Base-by-base conservation (phyloP, 2,329 filamentous ascomycete genomes). In the Sporothrix pallida region DNA sequence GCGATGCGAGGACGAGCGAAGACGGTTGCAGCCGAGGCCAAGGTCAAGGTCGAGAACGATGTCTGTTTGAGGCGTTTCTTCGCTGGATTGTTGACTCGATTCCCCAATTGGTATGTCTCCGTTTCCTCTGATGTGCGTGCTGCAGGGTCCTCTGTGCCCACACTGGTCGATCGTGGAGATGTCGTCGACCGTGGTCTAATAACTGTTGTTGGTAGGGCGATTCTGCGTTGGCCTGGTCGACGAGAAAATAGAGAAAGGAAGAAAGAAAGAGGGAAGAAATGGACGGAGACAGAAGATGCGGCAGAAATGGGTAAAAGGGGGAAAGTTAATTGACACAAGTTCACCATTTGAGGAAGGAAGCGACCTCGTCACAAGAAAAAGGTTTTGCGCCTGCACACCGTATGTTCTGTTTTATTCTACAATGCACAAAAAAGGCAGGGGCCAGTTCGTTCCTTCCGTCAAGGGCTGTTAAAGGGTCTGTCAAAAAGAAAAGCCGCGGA, bases 71-170 rank as follows among this genome's bases (percentile, higher is more conserved):
- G n/a, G 52, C 9, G 1, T 20, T 3, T 54, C 31, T 54, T 15
- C 9, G 52, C 9, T 3, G 10, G 20, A 5, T 46, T 46, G 37
- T 15, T 23, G n/a, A 44, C 37, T 42, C 46, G 17, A 42, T 20
- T 13, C 60, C 60, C 62, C 12, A 20, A 48, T 26, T 26, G 42
- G 42, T 12, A 26, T 20, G 26, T 15, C n/a, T 50, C 13, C 6
- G 48, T n/a, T n/a, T 20, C 8, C 23, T 15, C n/a, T 48, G 37
- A 42, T 15, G n/a, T 46, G 37, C 23, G 8, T 44, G 62, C 10
- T 67, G 62, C 42, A 26, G 42, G 62, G 62, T 26, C 42, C 42
- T 48, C 48, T 65, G 60, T 65, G 60, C 20, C 17, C 42, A 48
- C 42, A 20, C 8, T 10, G 37, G 26, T 67, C 10, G 62, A 67